Conservation (phyloP, 345 rosid species). For the Reutealis trisperma region DNA sequence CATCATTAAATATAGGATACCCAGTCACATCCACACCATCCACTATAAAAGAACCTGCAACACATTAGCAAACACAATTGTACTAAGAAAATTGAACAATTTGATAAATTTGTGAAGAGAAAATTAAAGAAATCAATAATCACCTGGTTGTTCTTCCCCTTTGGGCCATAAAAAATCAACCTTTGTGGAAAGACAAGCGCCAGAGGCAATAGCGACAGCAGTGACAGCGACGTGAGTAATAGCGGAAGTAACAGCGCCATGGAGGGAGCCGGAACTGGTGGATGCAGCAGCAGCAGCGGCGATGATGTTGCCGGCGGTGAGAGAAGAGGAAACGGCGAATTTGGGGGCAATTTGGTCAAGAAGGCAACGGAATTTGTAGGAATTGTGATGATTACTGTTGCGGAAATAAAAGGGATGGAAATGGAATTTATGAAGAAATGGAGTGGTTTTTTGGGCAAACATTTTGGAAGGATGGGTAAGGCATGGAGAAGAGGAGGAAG, state of each 20-base stretch:
- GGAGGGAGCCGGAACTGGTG: constrained; percentile 39
- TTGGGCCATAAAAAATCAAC: constrained; percentile 76
- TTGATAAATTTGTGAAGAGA: neutral
- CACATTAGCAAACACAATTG: constrained; percentile 13
- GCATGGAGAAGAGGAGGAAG: constrained; percentile 7
- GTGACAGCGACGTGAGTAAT: constrained; percentile 70
- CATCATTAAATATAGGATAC: constrained; percentile 54
- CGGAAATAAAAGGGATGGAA: neutral
- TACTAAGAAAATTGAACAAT: no score
- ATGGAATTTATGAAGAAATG: constrained; percentile 13
- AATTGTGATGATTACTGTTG: neutral
- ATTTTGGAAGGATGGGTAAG: neutral
- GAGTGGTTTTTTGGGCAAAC: constrained; percentile 15
- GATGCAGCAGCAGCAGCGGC: constrained; percentile 46
- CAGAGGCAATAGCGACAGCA: constrained; percentile 74
- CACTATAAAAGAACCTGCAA: constrained; percentile 48
- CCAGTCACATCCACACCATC: constrained; percentile 75
- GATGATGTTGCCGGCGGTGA: constrained; percentile 41
- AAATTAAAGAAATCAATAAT: neutral
- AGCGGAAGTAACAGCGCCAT: constrained; percentile 62
- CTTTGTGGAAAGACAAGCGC: constrained; percentile 76
- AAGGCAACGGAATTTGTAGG: constrained; percentile 29
- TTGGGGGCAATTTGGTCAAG: constrained; percentile 33
- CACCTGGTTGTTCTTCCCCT: constrained; percentile 61
- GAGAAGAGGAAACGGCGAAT: constrained; percentile 37